These are phyloP conservation scores for Tetrahymena borealis DNA, from an alignment of 73 alveolate genomes.

Conservation along the genomic window DNA sequence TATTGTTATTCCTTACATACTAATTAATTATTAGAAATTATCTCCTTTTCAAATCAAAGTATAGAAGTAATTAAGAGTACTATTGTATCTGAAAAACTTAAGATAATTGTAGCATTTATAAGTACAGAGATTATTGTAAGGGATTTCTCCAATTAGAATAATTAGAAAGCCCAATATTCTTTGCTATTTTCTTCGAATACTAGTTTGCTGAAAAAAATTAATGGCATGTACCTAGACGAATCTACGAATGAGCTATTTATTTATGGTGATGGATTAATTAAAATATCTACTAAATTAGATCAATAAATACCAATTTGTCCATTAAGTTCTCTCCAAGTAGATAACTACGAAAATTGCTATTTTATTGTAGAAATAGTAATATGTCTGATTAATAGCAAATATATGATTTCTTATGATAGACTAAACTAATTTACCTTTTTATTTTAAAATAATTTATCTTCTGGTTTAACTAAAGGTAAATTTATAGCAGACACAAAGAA, in stretches of 20 bases:
- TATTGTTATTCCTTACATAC: neutral
- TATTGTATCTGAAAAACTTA: neutral
- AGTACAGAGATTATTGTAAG: neutral
- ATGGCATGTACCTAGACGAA: neutral
- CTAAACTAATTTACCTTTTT: neutral
- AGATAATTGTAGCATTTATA: neutral
- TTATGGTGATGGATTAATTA: neutral
- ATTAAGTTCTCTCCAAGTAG: neutral
- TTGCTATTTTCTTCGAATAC: neutral
- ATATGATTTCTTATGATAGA: neutral
- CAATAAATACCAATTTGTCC: neutral
- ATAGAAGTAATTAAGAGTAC: neutral
- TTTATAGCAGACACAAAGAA: too few species aligned
- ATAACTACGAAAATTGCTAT: neutral
- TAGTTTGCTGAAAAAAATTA: neutral
- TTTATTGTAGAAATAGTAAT: neutral
- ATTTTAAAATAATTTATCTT: too few species aligned
- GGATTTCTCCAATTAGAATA: neutral
- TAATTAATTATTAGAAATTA: neutral
- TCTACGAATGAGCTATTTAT: neutral
- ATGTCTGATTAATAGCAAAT: neutral
- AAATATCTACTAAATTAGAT: neutral
- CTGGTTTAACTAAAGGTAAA: too few species aligned
- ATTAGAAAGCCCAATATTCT: neutral
- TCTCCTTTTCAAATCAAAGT: neutral